Evolutionary conservation across 176 grass and related monocot species (phyloP).

Genomic region (Musa itinerans): DNA sequence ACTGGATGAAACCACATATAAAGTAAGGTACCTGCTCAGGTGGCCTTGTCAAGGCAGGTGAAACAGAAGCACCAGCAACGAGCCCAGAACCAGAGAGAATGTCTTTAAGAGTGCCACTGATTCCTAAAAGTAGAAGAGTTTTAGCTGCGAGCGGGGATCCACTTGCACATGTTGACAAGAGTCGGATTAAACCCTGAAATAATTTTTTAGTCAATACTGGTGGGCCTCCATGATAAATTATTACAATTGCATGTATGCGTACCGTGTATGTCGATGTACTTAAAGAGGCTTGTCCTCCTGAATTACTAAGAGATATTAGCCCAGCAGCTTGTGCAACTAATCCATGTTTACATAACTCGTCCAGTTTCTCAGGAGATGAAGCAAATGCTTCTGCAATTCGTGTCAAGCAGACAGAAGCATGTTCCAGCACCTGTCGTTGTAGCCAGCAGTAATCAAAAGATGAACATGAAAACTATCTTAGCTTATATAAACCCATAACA

Average conservation of each 20-base stretch:
- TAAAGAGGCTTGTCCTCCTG: constrained; percentile 56
- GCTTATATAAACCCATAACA: neutral
- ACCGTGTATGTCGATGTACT: constrained; percentile 85
- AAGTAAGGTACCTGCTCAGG: constrained; percentile 55
- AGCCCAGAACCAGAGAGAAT: constrained; percentile 73
- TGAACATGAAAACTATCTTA: neutral
- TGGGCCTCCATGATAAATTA: neutral
- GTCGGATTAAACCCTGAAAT: constrained; percentile 67
- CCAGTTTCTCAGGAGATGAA: constrained; percentile 59
- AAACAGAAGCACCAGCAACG: constrained; percentile 49
- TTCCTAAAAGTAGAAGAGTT: constrained; percentile 76
- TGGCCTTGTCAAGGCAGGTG: constrained; percentile 63
- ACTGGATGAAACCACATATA: neutral
- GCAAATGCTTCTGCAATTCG: constrained; percentile 76
- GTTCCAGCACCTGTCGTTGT: constrained; percentile 54
- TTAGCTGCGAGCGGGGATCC: constrained; percentile 68
- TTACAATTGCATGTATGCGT: neutral
- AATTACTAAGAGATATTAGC: constrained; percentile 64
- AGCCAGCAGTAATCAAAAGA: neutral
- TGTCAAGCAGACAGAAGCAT: constrained; percentile 77
- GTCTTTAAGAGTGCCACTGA: constrained; percentile 80
- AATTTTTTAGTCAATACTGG: constrained; percentile 4
- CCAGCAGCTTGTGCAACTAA: constrained; percentile 72
- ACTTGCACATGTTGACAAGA: constrained; percentile 68
- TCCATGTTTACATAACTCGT: constrained; percentile 75